Percentiles rank a stretch among this genome's conserved stretches.
These are phyloP conservation scores for Trebouxia gelatinosa DNA, from an alignment of 163 green algal genomes.

Conservation along the genomic window DNA sequence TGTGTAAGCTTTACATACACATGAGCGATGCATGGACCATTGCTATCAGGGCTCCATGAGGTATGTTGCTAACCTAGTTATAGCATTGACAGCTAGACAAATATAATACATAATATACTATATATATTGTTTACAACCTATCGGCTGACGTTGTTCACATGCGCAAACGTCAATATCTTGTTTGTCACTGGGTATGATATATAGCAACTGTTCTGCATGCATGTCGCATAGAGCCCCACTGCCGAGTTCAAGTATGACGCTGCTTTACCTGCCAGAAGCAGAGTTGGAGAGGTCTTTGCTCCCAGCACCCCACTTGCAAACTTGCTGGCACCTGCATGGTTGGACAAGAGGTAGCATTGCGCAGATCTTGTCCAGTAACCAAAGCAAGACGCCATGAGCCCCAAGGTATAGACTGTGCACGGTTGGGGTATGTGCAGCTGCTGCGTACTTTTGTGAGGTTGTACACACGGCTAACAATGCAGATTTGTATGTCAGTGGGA, in stretches of 20 bases:
- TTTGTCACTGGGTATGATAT: neutral
- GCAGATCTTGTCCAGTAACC: neutral
- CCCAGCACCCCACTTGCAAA: conserved; percentile 91
- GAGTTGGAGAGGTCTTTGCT: conserved; percentile 68
- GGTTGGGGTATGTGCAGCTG: too few species aligned
- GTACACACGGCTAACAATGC: too few species aligned
- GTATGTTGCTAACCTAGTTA: neutral
- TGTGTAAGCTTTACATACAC: neutral
- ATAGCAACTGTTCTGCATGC: too few species aligned
- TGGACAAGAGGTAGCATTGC: neutral
- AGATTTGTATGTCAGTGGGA: too few species aligned
- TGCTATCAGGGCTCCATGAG: neutral
- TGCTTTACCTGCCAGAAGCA: conserved; percentile 72
- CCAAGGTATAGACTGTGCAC: too few species aligned
- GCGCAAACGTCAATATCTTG: neutral
- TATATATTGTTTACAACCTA: neutral
- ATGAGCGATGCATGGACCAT: neutral
- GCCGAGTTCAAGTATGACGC: neutral
- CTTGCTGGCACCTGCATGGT: conserved; percentile 57
- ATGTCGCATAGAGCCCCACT: too few species aligned
- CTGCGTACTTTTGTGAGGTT: too few species aligned
- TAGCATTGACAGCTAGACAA: neutral
- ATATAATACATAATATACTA: neutral
- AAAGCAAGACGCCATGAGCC: neutral
- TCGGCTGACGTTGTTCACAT: neutral